phyloP scores from a whole-genome alignment of 495 filamentous ascomycete genomes.

The Podospora pseudoanserina region DNA sequence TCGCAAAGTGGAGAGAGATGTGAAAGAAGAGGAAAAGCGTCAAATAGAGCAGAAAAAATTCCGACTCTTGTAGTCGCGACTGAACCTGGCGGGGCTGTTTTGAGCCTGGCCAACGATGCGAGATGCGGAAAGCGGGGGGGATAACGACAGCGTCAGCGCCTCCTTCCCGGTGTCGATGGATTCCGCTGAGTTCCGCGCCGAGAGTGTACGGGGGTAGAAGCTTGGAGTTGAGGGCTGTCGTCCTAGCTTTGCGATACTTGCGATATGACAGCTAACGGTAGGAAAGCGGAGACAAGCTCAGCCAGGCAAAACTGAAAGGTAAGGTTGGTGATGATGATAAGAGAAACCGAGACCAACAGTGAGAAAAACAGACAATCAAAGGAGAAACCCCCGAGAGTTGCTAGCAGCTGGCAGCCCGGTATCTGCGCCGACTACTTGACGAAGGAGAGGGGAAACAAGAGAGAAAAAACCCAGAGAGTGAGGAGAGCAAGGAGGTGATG shows the following conservation, averaged over 20 bases:
- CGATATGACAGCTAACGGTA: background rate
- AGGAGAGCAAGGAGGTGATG: conserved; percentile 19
- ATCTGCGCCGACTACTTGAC: conserved; percentile 29
- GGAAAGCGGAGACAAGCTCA: background rate
- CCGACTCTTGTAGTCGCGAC: background rate
- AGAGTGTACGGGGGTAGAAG: background rate
- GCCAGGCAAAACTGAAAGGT: background rate
- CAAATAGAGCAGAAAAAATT: background rate
- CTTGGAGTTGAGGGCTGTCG: background rate
- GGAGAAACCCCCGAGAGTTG: conserved; percentile 48
- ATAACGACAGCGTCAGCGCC: background rate
- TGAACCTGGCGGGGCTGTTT: background rate
- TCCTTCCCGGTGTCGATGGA: background rate
- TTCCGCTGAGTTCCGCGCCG: background rate
- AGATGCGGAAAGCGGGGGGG: background rate
- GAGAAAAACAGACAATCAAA: conserved; percentile 26
- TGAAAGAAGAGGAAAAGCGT: background rate
- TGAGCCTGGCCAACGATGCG: background rate
- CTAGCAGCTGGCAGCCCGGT: conserved; percentile 36
- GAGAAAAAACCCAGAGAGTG: conserved; percentile 20
- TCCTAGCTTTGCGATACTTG: background rate
- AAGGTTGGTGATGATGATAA: conserved; percentile 1
- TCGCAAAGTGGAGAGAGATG: background rate
- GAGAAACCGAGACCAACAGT: conserved; percentile 17
- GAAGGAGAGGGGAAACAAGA: conserved; percentile 18